Evolutionary conservation across 768 basidiomycete species (phyloP), one percentile per base, ranked within the genome.

Genomic region (Boletus bicolor): DNA sequence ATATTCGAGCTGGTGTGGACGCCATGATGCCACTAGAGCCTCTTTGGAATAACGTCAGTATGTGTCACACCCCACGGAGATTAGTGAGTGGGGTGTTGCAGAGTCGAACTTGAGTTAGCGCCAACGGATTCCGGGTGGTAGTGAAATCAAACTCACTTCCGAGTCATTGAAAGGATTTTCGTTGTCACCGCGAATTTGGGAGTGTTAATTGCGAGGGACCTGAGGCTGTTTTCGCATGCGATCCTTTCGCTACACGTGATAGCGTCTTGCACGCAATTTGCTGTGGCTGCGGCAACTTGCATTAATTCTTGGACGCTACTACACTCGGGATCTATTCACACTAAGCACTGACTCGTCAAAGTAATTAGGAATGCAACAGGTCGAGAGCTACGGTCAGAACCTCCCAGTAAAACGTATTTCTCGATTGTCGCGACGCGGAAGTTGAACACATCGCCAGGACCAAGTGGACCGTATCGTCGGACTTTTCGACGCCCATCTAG

Each of bases 391-490:
- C 60, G 85, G 84, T 21, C 73, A 77, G 64, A 64, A 61, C 46
- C 74, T 87, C 51, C 85, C 83, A 61, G 85, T 86, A 76, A 73
- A 43, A 1, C 21, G 3, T 48, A 39, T 51, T 51, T 50, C 47
- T 59, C 37, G 42, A 49, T 35, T 47, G 15, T 37, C 30, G 9
- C 36, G 21, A 24, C 32, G n/a, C 26, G 14, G 24, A 51, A 21
- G 32, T 55, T 69, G 53, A 66, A 49, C 38, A 2, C 21, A 37
- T 35, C 41, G 7, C 32, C 64, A 91, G 88, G 89, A 89, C 65
- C 88, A 89, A 75, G 83, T 87, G 19, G 86, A 89, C 48, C 75
- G 79, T 51, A 81, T 91, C 55, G 72, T 79, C 11, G 68, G 64
- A 26, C 65, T 82, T 15, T 82, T 86, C 59, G 83, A 87, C 60